Percentiles rank a stretch among this genome's conserved stretches.
These are phyloP conservation scores for Aspergillus nomiae DNA, from an alignment of 2,329 filamentous ascomycete genomes.

Conservation along the genomic window DNA sequence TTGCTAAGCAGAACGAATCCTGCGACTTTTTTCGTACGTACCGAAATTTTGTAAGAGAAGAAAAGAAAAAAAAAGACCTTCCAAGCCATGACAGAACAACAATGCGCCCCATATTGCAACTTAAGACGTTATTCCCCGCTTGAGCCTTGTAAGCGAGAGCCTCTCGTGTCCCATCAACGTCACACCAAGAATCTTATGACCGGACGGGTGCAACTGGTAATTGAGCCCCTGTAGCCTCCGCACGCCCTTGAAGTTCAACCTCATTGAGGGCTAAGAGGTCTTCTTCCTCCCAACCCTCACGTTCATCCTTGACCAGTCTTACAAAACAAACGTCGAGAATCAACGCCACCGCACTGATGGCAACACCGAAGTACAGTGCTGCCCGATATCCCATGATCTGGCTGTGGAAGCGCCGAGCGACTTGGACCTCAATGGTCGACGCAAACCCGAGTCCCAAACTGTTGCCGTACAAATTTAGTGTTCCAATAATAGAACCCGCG, in stretches of 20 bases:
- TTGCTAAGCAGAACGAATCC: too few species aligned
- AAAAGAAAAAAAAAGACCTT: not conserved
- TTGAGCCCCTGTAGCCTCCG: conserved; percentile 6
- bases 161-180: not conserved
- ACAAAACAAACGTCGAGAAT: conserved; percentile 34
- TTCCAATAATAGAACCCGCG: conserved; percentile 53
- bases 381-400: conserved; percentile 32
- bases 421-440: conserved; percentile 40
- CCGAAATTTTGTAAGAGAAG: too few species aligned
- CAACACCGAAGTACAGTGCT: conserved; percentile 35
- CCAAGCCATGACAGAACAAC: not conserved
- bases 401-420: conserved; percentile 18
- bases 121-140: not conserved
- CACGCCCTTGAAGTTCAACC: not conserved
- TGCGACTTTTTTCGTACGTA: too few species aligned
- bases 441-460: conserved; percentile 49
- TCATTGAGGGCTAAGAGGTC: not conserved
- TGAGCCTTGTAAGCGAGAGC: not conserved
- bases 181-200: not conserved
- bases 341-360: conserved; percentile 30
- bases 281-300: conserved; percentile 35
- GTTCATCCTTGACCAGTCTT: conserved; percentile 33
- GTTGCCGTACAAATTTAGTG: conserved; percentile 46
- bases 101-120: not conserved
- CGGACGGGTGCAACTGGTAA: not conserved